Evolutionary conservation across 495 filamentous ascomycete genomes (phyloP).

Genomic region (Daldinia concentrica): DNA sequence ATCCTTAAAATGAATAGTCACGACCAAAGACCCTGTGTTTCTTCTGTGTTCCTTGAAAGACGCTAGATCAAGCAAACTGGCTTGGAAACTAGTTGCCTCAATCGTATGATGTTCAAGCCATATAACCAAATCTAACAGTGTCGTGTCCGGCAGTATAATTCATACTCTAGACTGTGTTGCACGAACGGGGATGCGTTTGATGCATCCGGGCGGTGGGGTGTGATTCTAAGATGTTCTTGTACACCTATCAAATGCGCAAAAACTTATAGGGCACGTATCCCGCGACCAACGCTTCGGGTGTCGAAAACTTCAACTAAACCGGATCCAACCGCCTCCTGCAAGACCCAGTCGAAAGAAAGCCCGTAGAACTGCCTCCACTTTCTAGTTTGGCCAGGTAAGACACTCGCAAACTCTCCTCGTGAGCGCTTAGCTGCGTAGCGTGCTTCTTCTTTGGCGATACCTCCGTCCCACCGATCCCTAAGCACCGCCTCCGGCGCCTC

Average conservation of each 20-base stretch:
- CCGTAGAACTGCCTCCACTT: slow-evolving; percentile 87
- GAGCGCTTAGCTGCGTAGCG: slow-evolving; percentile 67
- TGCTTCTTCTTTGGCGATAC: slow-evolving; percentile 64
- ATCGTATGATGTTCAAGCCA: background rate
- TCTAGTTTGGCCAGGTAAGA: slow-evolving; percentile 78
- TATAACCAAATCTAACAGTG: background rate
- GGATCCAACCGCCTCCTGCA: slow-evolving; percentile 80
- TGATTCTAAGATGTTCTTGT: background rate
- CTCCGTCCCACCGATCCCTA: slow-evolving; percentile 84
- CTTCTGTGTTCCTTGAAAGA: background rate
- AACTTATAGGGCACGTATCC: slow-evolving; percentile 59
- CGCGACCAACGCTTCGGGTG: slow-evolving; percentile 81
- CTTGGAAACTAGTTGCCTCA: background rate
- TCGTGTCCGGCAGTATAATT: background rate
- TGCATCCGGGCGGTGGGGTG: background rate
- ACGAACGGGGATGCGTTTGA: background rate
- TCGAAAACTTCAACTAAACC: slow-evolving; percentile 87
- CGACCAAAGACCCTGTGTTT: background rate
- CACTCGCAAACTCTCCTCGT: slow-evolving; percentile 73
- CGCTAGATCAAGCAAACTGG: background rate
- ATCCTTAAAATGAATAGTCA: background rate
- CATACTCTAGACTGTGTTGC: background rate
- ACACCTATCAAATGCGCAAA: background rate
- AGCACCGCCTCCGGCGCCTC: slow-evolving; percentile 74
- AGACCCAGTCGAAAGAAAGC: slow-evolving; percentile 77